Conservation (phyloP, 2,329 filamentous ascomycete species). For the Pestalotiopsis sp. region DNA sequence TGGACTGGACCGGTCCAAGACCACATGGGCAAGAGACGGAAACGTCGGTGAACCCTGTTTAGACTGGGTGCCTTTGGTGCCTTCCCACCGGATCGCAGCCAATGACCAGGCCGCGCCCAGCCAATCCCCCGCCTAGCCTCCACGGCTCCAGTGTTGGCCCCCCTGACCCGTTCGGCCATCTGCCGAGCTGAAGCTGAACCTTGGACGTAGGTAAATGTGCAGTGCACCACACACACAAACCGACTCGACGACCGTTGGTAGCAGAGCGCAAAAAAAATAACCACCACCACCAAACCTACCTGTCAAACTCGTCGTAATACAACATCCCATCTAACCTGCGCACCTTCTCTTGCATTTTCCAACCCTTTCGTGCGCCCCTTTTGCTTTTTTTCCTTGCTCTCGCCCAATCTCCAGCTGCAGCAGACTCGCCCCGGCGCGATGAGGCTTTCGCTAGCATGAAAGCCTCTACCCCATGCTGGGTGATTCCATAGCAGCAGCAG, state of each 20-base stretch:
- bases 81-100: not conserved
- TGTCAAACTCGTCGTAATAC: not conserved
- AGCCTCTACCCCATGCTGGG: not conserved
- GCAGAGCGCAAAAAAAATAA: not conserved
- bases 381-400: not conserved
- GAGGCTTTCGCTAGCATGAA: conserved; percentile 2
- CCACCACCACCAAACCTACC: too few relatives aligned
- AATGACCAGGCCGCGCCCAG: not conserved
- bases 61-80: not conserved
- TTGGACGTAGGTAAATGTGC: not conserved
- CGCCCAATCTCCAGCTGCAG: not conserved
- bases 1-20: not conserved
- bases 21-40: not conserved
- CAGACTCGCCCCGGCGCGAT: not conserved
- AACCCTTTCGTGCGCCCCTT: not conserved
- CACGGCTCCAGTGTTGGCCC: not conserved
- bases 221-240: not conserved
- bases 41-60: not conserved
- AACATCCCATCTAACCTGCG: not conserved
- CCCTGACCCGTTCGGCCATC: not conserved
- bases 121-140: not conserved
- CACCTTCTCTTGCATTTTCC: not conserved
- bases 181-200: not conserved
- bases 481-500: not conserved
- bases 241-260: not conserved